Conservation (phyloP, 768 basidiomycete species). For the Boletus sensibilis region DNA sequence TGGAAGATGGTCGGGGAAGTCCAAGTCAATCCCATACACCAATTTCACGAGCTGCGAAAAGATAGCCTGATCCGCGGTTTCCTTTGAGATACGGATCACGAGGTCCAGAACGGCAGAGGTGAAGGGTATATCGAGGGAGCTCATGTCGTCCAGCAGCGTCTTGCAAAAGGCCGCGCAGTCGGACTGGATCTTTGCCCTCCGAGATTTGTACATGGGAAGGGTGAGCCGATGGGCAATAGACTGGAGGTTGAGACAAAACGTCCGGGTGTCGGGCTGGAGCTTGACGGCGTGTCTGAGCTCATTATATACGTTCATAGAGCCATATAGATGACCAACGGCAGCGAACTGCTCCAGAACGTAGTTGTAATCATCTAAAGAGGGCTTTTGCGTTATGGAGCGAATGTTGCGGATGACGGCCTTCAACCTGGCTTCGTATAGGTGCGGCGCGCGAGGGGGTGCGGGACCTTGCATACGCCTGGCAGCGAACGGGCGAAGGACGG, state of each 20-base stretch:
- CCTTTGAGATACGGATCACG: conserved; percentile 64
- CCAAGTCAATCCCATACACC: conserved; percentile 75
- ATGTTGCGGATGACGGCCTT: conserved; percentile 71
- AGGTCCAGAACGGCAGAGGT: conserved; percentile 66
- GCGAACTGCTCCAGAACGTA: conserved; percentile 75
- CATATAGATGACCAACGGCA: conserved; percentile 66
- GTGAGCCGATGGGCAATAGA: conserved; percentile 67
- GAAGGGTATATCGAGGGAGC: conserved; percentile 42
- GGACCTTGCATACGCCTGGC: conserved; percentile 42
- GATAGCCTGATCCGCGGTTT: conserved; percentile 49
- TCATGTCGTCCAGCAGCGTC: conserved; percentile 61
- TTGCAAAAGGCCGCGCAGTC: conserved; percentile 49
- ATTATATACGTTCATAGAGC: conserved; percentile 57
- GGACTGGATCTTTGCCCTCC: conserved; percentile 36
- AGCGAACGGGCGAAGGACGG: conserved; percentile 44
- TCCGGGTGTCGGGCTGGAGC: conserved; percentile 49
- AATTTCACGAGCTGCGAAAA: conserved; percentile 62
- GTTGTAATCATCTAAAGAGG: conserved; percentile 64
- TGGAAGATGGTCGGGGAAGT: conserved; percentile 67
- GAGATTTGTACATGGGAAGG: conserved; percentile 48
- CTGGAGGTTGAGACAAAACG: conserved; percentile 64
- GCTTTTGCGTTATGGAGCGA: conserved; percentile 44
- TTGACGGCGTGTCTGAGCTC: conserved; percentile 49
- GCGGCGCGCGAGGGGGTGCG: conserved; percentile 38
- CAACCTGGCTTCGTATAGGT: conserved; percentile 65